Percentiles rank a stretch among this genome's conserved stretches.
Evolutionary conservation across 108 stramenopile species (phyloP).

Genomic region (Mayamaea pseudoterrestris): DNA sequence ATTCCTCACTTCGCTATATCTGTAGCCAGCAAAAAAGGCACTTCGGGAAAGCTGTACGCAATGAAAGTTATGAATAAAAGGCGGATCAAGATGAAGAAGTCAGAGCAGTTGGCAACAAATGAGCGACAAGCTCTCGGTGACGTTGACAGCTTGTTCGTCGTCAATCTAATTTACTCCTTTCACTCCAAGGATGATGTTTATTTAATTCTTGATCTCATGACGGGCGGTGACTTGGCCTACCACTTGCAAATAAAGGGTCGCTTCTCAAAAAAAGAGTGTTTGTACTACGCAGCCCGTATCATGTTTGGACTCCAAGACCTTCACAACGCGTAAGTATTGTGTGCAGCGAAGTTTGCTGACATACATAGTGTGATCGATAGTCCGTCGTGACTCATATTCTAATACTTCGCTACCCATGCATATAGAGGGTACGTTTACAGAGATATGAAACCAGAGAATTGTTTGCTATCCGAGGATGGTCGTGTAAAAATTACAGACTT

Average conservation of each 20-base stretch:
- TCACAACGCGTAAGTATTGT: constrained; percentile 67
- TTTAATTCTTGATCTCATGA: constrained; percentile 94
- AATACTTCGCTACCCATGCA: too few species aligned
- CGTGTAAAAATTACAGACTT: constrained; percentile 83
- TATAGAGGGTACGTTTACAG: constrained; percentile 93
- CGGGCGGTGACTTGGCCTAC: constrained; percentile 85
- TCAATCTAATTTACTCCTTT: constrained; percentile 94
- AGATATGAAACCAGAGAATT: constrained; percentile 94
- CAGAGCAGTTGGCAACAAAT: constrained; percentile 78
- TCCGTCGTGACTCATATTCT: too few species aligned
- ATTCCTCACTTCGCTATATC: background rate
- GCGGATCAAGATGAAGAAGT: constrained; percentile 86
- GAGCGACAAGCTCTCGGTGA: constrained; percentile 77
- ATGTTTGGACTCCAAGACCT: constrained; percentile 86
- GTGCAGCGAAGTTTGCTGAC: too few species aligned
- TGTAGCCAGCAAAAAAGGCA: constrained; percentile 84
- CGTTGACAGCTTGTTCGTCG: constrained; percentile 87
- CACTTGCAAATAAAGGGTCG: constrained; percentile 69
- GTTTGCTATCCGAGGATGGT: constrained; percentile 84
- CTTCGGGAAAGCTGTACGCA: constrained; percentile 90
- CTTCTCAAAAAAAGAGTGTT: constrained; percentile 56
- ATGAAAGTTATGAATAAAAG: constrained; percentile 98
- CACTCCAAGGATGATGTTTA: constrained; percentile 79
- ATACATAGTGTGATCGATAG: too few species aligned
- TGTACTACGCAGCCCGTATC: constrained; percentile 86